Evolutionary conservation across 345 rosid genomes (phyloP).

Genomic region (Clausena lansium): DNA sequence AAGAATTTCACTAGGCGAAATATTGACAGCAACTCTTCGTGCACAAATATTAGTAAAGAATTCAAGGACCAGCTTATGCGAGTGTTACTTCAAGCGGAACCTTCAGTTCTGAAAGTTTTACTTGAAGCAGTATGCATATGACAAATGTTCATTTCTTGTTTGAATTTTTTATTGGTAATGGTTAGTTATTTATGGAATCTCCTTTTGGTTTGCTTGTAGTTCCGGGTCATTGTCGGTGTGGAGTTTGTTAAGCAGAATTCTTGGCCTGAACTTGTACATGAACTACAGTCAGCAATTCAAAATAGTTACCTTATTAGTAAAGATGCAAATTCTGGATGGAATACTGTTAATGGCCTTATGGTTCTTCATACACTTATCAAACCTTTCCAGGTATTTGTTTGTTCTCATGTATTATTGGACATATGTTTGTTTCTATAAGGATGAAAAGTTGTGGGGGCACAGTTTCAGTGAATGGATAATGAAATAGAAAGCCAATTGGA

Average conservation of each 20-base stretch:
- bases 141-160: neutral
- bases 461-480: neutral
- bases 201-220: conserved; percentile 40
- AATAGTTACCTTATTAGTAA: conserved; percentile 47
- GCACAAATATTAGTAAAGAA: conserved; percentile 53
- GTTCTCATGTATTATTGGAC: neutral
- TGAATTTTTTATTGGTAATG: neutral
- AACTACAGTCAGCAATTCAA: conserved; percentile 57
- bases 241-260: conserved; percentile 67
- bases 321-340: conserved; percentile 41
- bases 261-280: conserved; percentile 82
- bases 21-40: conserved; percentile 29
- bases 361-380: conserved; percentile 64
- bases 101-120: conserved; percentile 65
- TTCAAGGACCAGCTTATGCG: conserved; percentile 72
- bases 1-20: conserved; percentile 65
- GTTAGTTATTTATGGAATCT: neutral
- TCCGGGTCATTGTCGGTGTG: conserved; percentile 49
- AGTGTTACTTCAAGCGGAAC: conserved; percentile 58
- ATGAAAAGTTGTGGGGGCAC: neutral
- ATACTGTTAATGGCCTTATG: conserved; percentile 55
- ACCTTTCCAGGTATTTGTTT: conserved; percentile 72
- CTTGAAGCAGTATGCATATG: conserved; percentile 61
- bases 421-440: neutral
- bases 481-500: neutral